These are phyloP conservation scores for Pilasporangium apinafurcum DNA, from an alignment of 352 stramenopile species.

Conservation along the genomic window DNA sequence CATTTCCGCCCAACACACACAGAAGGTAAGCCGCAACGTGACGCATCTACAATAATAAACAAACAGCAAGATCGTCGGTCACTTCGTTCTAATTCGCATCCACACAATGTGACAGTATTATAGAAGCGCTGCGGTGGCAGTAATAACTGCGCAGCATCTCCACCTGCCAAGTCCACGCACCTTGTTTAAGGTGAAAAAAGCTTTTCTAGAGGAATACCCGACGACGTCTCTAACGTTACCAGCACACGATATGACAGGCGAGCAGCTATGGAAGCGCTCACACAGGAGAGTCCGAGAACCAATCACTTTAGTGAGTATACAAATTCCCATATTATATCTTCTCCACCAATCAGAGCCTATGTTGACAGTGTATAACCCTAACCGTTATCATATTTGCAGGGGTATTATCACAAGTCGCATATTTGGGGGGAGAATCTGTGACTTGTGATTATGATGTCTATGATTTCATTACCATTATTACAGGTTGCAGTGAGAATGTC, in stretches of 20 bases:
- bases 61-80: background rate
- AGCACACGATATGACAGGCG: conserved; percentile 15
- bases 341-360: conserved; percentile 31
- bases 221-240: conserved; percentile 66
- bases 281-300: conserved; percentile 56
- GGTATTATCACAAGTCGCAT: conserved; percentile 6
- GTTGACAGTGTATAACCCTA: background rate
- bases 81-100: background rate
- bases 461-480: no score
- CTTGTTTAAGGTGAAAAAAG: conserved; percentile 89
- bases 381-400: background rate
- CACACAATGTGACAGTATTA: background rate
- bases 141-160: background rate
- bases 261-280: conserved; percentile 6
- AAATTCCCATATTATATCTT: conserved; percentile 24
- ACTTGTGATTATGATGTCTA: no score
- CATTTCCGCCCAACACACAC: conserved; percentile 82
- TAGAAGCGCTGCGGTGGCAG: background rate
- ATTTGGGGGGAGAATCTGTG: no score
- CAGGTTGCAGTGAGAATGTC: no score
- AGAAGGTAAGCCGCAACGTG: conserved; percentile 90
- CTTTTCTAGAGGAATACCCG: conserved; percentile 35
- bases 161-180: conserved; percentile 25
- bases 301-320: conserved; percentile 70
- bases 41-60: conserved; percentile 63